Evolutionary conservation across 345 rosid species (phyloP).

Genomic region (Eutrema japonicum): DNA sequence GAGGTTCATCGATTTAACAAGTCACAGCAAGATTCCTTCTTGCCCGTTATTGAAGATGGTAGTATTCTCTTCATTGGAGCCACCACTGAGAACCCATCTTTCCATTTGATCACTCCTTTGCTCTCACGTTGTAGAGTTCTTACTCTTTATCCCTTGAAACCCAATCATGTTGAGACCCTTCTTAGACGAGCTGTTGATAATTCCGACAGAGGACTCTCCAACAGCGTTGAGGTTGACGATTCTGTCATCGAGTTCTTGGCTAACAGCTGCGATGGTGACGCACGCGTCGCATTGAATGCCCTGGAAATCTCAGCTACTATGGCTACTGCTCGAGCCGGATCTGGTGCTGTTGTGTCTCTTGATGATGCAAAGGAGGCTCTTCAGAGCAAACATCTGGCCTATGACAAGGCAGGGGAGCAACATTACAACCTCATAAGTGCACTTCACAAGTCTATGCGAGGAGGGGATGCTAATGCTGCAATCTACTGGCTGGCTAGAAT

Average conservation of each 20-base stretch:
- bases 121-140: conserved; percentile 77
- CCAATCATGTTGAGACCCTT: conserved; percentile 54
- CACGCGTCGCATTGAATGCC: conserved; percentile 79
- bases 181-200: conserved; percentile 59
- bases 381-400: conserved; percentile 78
- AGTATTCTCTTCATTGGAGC: conserved; percentile 82
- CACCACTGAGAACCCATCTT: conserved; percentile 89
- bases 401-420: conserved; percentile 82
- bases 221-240: conserved; percentile 47
- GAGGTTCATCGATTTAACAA: conserved; percentile 87
- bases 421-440: conserved; percentile 88
- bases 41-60: conserved; percentile 89
- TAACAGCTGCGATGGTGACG: conserved; percentile 77
- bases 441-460: conserved; percentile 86
- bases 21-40: conserved; percentile 82
- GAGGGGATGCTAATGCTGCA: conserved; percentile 77
- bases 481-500: conserved; percentile 84
- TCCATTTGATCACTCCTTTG: conserved; percentile 78
- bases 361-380: conserved; percentile 88
- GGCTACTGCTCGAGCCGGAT: conserved; percentile 50
- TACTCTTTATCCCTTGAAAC: conserved; percentile 65
- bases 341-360: conserved; percentile 41
- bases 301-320: conserved; percentile 70
- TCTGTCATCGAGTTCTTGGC: conserved; percentile 64
- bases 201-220: conserved; percentile 52